Evolutionary conservation across 495 filamentous ascomycete species (phyloP).

Genomic region (Extremus antarcticus): DNA sequence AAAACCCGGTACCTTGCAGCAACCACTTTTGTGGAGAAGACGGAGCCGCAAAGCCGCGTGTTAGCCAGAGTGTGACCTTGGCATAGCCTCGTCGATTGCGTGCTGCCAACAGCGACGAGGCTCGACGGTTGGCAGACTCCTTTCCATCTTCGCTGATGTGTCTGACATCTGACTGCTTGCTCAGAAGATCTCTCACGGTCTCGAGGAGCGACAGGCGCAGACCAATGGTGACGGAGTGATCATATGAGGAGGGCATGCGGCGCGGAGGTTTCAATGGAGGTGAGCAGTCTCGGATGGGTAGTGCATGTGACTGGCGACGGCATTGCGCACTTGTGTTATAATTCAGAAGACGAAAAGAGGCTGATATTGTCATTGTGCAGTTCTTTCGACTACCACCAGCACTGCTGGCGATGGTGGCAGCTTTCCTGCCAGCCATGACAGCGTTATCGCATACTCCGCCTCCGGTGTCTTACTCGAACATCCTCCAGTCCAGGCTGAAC

Average conservation of each 20-base stretch:
- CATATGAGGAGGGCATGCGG: neutral
- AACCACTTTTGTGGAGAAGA: too few species aligned
- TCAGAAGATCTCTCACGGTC: neutral
- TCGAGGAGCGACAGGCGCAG: neutral
- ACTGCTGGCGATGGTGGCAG: slow-evolving; percentile 7
- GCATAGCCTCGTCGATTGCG: neutral
- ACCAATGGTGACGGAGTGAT: neutral
- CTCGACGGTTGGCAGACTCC: neutral
- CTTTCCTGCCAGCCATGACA: neutral
- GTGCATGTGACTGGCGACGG: too few species aligned
- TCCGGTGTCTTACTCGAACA: slow-evolving; percentile 34
- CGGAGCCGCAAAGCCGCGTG: neutral
- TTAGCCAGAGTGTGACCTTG: neutral
- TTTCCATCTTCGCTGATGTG: neutral
- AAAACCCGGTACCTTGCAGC: neutral
- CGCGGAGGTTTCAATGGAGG: neutral
- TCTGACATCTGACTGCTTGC: neutral
- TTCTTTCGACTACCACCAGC: slow-evolving; percentile 10
- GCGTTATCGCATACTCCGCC: slow-evolving; percentile 15
- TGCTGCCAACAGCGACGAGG: neutral
- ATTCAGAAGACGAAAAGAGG: neutral
- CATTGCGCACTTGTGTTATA: too few species aligned
- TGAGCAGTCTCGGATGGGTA: neutral
- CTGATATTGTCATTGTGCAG: neutral
- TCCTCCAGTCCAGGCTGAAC: slow-evolving; percentile 46